These are phyloP conservation scores for Pochonia chlamydosporia DNA, from an alignment of 2,329 filamentous ascomycete species.

Conservation along the genomic window DNA sequence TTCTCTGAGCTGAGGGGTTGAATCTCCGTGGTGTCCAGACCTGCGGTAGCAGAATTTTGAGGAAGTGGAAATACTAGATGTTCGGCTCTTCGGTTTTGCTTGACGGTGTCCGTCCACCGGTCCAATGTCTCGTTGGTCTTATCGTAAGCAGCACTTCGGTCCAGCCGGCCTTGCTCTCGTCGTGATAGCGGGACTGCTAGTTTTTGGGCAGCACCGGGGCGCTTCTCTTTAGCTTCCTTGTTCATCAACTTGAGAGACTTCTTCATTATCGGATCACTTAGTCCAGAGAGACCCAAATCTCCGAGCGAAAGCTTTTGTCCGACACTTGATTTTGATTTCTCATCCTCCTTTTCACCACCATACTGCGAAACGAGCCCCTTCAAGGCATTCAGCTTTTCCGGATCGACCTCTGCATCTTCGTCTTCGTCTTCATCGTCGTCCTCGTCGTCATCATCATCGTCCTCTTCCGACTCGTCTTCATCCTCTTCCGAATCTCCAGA, in stretches of 20 bases:
- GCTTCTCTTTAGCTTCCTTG: slow-evolving; percentile 50
- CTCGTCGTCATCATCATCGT: slow-evolving; percentile 36
- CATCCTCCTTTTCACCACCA: slow-evolving; percentile 53
- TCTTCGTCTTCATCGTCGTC: slow-evolving; percentile 32
- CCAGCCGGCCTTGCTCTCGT: slow-evolving; percentile 78
- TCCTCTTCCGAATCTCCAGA: slow-evolving; percentile 35
- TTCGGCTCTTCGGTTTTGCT: slow-evolving; percentile 86
- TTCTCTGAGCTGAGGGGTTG: slow-evolving; percentile 57
- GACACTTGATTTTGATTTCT: slow-evolving; percentile 33
- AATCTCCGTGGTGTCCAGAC: slow-evolving; percentile 57
- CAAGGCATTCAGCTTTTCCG: slow-evolving; percentile 56
- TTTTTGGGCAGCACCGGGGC: slow-evolving; percentile 51
- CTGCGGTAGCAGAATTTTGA: slow-evolving; percentile 59
- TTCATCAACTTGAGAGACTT: slow-evolving; percentile 72
- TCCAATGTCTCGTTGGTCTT: slow-evolving; percentile 88
- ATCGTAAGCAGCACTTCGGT: slow-evolving; percentile 76
- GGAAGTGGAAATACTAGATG: slow-evolving; percentile 83
- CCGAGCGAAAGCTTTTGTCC: slow-evolving; percentile 67
- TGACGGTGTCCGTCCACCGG: slow-evolving; percentile 92
- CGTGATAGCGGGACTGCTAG: slow-evolving; percentile 78
- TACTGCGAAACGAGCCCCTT: slow-evolving; percentile 66
- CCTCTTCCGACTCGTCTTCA: slow-evolving; percentile 39
- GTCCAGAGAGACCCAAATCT: slow-evolving; percentile 65
- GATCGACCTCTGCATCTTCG: slow-evolving; percentile 43
- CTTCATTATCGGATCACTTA: slow-evolving; percentile 70